Conservation (phyloP, 2,329 filamentous ascomycete species). For the Didymella pinodella region DNA sequence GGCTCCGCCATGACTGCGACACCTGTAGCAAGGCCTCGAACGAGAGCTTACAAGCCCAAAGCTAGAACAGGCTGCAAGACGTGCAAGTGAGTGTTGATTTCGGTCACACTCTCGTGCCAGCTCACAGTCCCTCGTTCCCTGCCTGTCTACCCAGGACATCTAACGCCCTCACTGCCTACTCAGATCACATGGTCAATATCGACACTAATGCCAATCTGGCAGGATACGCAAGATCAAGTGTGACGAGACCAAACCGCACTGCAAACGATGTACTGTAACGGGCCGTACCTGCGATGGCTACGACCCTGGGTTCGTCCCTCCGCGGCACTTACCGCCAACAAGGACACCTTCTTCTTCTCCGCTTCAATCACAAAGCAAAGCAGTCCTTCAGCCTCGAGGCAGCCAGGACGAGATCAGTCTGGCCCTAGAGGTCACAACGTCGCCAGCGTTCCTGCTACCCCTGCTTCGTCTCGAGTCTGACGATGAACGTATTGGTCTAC, state of each 20-base stretch:
- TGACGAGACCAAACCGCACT: constrained; percentile 44
- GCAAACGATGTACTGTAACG: constrained; percentile 42
- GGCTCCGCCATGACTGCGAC: constrained; percentile 3
- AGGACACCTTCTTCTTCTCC: background rate
- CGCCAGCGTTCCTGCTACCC: constrained; percentile 25
- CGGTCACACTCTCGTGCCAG: constrained; percentile 6
- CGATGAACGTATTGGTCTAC: constrained; percentile 40
- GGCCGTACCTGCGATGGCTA: constrained; percentile 48
- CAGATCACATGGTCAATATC: background rate
- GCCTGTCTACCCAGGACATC: background rate
- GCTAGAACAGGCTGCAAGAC: constrained; percentile 20
- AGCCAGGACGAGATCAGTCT: background rate
- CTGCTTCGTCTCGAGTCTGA: constrained; percentile 30
- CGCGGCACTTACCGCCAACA: background rate
- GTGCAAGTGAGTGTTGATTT: constrained; percentile 23
- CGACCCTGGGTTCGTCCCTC: constrained; percentile 6
- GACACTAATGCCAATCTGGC: constrained; percentile 9
- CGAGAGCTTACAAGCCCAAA: constrained; percentile 11
- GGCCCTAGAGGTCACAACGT: background rate
- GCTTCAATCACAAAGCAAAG: background rate
- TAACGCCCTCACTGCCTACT: background rate
- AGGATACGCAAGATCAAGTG: constrained; percentile 48
- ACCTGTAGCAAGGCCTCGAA: background rate
- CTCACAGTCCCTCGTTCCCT: background rate
- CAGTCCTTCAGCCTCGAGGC: background rate